These are phyloP conservation scores for Coemansia guatemalensis DNA, from an alignment of 192 early-diverging fungal genomes.

Conservation along the genomic window DNA sequence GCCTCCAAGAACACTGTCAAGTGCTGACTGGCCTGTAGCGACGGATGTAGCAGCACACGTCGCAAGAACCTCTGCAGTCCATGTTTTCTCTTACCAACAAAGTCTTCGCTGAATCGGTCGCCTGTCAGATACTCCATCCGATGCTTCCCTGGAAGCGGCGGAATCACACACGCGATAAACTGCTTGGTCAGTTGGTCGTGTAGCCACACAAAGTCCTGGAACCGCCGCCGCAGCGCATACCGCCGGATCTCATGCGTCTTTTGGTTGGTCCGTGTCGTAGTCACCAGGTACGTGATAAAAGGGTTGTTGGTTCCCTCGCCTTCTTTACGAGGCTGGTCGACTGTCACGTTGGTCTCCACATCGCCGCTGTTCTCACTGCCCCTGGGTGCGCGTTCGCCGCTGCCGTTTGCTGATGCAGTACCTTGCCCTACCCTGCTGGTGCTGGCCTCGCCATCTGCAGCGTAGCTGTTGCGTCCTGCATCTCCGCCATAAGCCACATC, in stretches of 20 bases:
- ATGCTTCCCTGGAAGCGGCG: constrained; percentile 90
- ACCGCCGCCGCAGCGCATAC: constrained; percentile 79
- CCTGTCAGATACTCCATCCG: constrained; percentile 94
- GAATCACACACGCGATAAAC: constrained; percentile 79
- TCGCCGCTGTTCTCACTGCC: constrained; percentile 4
- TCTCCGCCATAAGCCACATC: constrained; percentile 37
- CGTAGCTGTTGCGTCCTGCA: constrained; percentile 9
- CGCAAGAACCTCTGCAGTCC: constrained; percentile 85
- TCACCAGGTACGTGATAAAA: constrained; percentile 82
- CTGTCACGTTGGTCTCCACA: constrained; percentile 56
- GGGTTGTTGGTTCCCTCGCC: constrained; percentile 81
- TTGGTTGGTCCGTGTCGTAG: constrained; percentile 52
- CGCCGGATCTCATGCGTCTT: constrained; percentile 37
- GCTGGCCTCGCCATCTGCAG: neutral
- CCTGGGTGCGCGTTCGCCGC: neutral
- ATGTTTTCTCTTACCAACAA: constrained; percentile 75
- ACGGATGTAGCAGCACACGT: constrained; percentile 79
- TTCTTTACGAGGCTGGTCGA: constrained; percentile 85
- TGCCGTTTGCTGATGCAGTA: constrained; percentile 8
- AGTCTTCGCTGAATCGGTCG: constrained; percentile 89
- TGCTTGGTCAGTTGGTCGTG: constrained; percentile 71
- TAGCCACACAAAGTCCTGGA: constrained; percentile 94
- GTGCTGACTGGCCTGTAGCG: constrained; percentile 66
- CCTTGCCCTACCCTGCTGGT: constrained; percentile 7
- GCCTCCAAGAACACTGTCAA: constrained; percentile 83